phyloP scores from a whole-genome alignment of 169 alveolate genomes.

The Plasmodium vinckei region DNA sequence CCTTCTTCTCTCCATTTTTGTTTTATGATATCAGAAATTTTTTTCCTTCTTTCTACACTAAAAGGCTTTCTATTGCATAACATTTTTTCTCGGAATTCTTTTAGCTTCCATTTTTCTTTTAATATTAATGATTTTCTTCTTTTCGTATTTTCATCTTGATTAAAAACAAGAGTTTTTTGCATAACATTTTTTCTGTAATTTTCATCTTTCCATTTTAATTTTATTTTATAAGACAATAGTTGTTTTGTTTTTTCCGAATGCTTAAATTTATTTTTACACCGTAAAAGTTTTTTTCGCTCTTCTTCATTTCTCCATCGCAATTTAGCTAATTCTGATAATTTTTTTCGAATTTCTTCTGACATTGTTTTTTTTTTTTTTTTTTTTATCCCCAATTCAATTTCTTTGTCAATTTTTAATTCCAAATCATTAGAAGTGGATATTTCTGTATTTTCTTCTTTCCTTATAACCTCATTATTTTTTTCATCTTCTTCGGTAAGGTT shows the following conservation, averaged over 20 bases:
- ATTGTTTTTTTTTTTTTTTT: constrained; percentile 14
- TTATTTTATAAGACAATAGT: constrained; percentile 66
- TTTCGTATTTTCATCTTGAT: constrained; percentile 76
- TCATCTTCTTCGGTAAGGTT: background rate
- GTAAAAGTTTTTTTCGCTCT: constrained; percentile 58
- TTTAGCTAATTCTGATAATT: constrained; percentile 67
- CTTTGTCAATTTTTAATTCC: background rate
- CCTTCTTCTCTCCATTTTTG: constrained; percentile 72
- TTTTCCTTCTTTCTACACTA: constrained; percentile 52
- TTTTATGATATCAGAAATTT: constrained; percentile 59
- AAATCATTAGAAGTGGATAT: background rate
- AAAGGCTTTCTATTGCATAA: constrained; percentile 64
- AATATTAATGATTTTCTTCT: constrained; percentile 58
- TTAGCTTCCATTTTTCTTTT: constrained; percentile 65
- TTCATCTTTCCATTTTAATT: constrained; percentile 74
- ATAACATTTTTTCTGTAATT: constrained; percentile 55
- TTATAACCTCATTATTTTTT: background rate
- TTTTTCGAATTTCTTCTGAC: constrained; percentile 43
- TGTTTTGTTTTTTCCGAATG: constrained; percentile 75
- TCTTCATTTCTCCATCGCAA: constrained; percentile 66
- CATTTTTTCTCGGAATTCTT: constrained; percentile 74
- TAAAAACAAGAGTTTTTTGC: constrained; percentile 51
- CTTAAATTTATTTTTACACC: constrained; percentile 60
- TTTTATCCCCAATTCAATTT: background rate
- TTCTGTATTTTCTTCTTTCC: background rate